phyloP scores from a whole-genome alignment of 192 early-diverging fungal species.

The Rhizoclosmatium globosum region DNA sequence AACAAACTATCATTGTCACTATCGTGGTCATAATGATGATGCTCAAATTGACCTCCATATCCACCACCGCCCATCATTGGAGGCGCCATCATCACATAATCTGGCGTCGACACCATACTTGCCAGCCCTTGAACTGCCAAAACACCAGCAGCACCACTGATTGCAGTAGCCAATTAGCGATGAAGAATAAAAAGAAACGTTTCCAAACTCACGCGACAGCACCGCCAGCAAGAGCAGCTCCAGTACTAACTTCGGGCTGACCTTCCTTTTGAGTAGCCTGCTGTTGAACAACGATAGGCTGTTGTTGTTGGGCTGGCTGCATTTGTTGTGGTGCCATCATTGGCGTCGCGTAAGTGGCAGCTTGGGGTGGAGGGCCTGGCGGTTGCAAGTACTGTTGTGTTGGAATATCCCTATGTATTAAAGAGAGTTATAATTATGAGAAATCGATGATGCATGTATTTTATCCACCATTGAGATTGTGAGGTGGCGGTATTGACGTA shows the following conservation, averaged over 20 bases:
- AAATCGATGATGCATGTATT: background rate
- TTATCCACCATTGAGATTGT: slow-evolving; percentile 8
- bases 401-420: background rate
- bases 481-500: slow-evolving; percentile 23
- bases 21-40: too few species aligned
- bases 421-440: background rate
- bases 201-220: background rate
- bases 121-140: too few species aligned
- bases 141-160: background rate
- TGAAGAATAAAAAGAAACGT: background rate
- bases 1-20: too few species aligned
- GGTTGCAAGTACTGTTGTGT: background rate
- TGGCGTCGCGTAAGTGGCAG: background rate
- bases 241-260: too few species aligned
- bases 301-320: background rate
- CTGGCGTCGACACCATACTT: too few species aligned
- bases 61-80: too few species aligned
- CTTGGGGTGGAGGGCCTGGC: slow-evolving; percentile 1
- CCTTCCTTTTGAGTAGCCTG: background rate
- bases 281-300: background rate
- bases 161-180: background rate
- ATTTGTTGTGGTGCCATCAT: background rate
- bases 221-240: too few species aligned
- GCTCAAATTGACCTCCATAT: too few species aligned
- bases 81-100: too few species aligned